These are phyloP conservation scores for Candida maesae DNA, from an alignment of 805 yeast species.

Conservation along the genomic window DNA sequence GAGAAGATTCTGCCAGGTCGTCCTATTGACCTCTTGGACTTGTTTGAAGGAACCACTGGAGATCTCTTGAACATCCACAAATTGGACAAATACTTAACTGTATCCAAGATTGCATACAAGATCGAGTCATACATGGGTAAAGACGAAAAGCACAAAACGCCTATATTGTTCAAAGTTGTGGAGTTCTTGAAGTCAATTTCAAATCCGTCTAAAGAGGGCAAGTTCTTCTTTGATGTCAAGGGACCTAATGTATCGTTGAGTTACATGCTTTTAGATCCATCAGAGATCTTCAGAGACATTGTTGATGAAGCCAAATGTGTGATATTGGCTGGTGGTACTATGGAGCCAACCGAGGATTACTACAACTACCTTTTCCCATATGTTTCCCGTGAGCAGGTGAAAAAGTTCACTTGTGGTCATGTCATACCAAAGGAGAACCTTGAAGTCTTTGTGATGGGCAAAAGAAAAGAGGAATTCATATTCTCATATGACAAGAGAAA, in stretches of 20 bases:
- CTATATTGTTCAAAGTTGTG: constrained; percentile 54
- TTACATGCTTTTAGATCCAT: constrained; percentile 78
- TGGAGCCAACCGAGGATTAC: constrained; percentile 84
- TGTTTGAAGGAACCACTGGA: constrained; percentile 56
- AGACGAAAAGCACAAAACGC: constrained; percentile 14
- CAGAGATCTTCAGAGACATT: constrained; percentile 61
- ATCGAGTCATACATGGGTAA: constrained; percentile 64
- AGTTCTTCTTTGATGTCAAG: constrained; percentile 58
- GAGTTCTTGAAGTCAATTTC: constrained; percentile 61
- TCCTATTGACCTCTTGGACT: constrained; percentile 45
- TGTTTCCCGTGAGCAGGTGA: constrained; percentile 37
- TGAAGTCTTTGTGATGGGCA: constrained; percentile 50
- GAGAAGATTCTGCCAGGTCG: constrained; percentile 46
- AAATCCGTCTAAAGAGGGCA: constrained; percentile 79
- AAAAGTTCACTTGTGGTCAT: constrained; percentile 73
- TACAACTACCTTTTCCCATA: constrained; percentile 63
- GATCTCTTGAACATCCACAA: constrained; percentile 70
- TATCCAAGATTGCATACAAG: constrained; percentile 78
- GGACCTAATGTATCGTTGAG: constrained; percentile 37
- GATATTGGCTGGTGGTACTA: constrained; percentile 89
- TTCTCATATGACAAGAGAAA: constrained; percentile 69
- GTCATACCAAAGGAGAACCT: constrained; percentile 71
- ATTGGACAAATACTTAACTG: constrained; percentile 57
- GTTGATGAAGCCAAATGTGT: constrained; percentile 66
- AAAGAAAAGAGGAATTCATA: constrained; percentile 37